Evolutionary conservation across 257 asterid species (phyloP).

Genomic region (Sherardia arvensis): DNA sequence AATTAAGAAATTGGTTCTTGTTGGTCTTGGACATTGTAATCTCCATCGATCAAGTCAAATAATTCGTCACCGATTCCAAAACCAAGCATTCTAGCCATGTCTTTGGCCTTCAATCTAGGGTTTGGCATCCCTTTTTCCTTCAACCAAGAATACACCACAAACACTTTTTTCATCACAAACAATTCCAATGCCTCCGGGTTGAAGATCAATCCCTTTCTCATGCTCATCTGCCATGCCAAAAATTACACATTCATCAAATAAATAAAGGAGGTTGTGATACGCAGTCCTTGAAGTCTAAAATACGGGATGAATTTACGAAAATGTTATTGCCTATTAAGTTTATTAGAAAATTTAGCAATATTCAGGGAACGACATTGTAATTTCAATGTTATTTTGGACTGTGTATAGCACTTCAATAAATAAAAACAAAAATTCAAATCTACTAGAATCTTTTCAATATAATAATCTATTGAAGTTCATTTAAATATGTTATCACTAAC

Average conservation of each 20-base stretch:
- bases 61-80: conserved; percentile 82
- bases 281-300: too few relatives aligned
- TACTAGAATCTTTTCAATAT: too few relatives aligned
- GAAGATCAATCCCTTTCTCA: conserved; percentile 74
- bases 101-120: conserved; percentile 69
- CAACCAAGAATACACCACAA: conserved; percentile 62
- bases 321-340: too few relatives aligned
- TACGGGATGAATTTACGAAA: too few relatives aligned
- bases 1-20: conserved; percentile 4
- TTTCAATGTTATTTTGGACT: too few relatives aligned
- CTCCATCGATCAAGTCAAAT: conserved; percentile 57
- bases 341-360: too few relatives aligned
- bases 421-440: too few relatives aligned
- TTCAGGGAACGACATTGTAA: too few relatives aligned
- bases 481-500: too few relatives aligned
- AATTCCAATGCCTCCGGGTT: conserved; percentile 84
- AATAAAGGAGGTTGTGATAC: too few relatives aligned
- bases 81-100: conserved; percentile 92
- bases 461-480: too few relatives aligned
- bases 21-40: conserved; percentile 20
- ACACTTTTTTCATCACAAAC: conserved; percentile 68
- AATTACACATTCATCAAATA: neutral
- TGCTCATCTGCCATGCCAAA: conserved; percentile 45
- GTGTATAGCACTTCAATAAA: too few relatives aligned
- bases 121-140: conserved; percentile 46